These are phyloP conservation scores for Eutypella sp. DNA, from an alignment of 2,329 filamentous ascomycete species.

Conservation along the genomic window DNA sequence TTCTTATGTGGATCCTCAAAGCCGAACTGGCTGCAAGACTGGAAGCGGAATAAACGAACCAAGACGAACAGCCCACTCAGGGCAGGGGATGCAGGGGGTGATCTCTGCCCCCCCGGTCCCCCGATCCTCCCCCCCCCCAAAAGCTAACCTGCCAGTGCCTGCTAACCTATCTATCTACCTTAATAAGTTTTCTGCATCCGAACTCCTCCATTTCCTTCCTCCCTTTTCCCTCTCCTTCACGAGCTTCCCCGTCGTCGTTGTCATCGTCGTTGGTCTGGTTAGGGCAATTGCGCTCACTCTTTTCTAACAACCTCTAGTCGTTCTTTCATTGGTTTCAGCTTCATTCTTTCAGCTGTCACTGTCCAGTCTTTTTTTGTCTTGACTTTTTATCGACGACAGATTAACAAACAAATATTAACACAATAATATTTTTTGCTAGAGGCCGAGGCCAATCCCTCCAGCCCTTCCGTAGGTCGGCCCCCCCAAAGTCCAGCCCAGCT, in stretches of 20 bases:
- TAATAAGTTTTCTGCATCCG: too few relatives aligned
- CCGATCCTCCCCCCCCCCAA: too few relatives aligned
- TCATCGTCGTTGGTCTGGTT: conserved; percentile 26
- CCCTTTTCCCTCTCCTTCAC: conserved; percentile 12
- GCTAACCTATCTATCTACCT: too few relatives aligned
- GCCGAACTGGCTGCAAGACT: too few relatives aligned
- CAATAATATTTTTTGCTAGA: conserved; percentile 28
- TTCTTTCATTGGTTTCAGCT: conserved; percentile 35
- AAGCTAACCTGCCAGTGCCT: too few relatives aligned
- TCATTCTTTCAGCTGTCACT: conserved; percentile 43
- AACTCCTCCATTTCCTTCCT: conserved; percentile 11
- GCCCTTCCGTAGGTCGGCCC: conserved; percentile 23
- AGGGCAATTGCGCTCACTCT: conserved; percentile 21
- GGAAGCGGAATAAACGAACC: too few relatives aligned
- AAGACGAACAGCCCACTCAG: too few relatives aligned
- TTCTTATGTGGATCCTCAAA: not conserved
- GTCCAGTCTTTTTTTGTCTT: conserved; percentile 40
- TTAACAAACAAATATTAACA: conserved; percentile 22
- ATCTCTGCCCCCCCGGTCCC: too few relatives aligned
- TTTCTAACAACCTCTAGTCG: conserved; percentile 25
- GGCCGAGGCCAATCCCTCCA: conserved; percentile 22
- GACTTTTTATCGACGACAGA: conserved; percentile 8
- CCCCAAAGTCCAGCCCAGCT: too few relatives aligned
- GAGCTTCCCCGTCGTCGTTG: conserved; percentile 28
- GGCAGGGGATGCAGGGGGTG: not conserved